These are phyloP conservation scores for Flaveria ramosissima DNA, from an alignment of 129 eudicot species.

Conservation along the genomic window DNA sequence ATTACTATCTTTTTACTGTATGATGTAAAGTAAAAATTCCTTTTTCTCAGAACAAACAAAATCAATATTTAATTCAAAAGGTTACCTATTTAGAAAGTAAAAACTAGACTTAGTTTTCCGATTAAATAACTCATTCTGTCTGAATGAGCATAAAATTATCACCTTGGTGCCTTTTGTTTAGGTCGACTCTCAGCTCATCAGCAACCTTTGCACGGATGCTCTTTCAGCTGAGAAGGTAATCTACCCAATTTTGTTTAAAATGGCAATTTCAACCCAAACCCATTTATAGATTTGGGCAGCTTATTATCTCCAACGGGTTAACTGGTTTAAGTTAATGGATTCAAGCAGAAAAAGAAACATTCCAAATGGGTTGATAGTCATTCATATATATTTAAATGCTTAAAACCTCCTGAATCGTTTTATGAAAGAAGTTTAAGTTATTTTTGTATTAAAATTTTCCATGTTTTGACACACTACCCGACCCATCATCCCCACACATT, in stretches of 20 bases:
- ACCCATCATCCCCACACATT: not conserved
- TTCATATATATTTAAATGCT: not conserved
- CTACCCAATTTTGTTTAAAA: not conserved
- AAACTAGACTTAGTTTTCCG: not conserved
- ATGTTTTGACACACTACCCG: not conserved
- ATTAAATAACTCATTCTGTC: not conserved
- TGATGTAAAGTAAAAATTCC: not conserved
- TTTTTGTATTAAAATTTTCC: not conserved
- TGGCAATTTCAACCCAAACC: not conserved
- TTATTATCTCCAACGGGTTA: not conserved
- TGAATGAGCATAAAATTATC: not conserved
- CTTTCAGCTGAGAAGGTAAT: slow-evolving; percentile 95
- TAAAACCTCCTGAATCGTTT: not conserved
- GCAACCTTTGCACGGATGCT: slow-evolving; percentile 99
- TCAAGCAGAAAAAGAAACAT: not conserved
- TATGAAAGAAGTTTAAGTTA: not conserved
- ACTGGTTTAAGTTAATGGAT: not conserved
- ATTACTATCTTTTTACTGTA: not conserved
- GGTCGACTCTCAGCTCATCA: slow-evolving; percentile 93
- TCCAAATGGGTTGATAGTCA: not conserved
- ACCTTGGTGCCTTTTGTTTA: slow-evolving; percentile 25
- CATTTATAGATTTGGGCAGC: not conserved
- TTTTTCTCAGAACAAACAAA: not conserved
- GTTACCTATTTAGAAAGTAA: not conserved
- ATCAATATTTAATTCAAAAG: not conserved